Evolutionary conservation across 2,329 filamentous ascomycete species (phyloP).

Genomic region (Parafenestella ontariensis): DNA sequence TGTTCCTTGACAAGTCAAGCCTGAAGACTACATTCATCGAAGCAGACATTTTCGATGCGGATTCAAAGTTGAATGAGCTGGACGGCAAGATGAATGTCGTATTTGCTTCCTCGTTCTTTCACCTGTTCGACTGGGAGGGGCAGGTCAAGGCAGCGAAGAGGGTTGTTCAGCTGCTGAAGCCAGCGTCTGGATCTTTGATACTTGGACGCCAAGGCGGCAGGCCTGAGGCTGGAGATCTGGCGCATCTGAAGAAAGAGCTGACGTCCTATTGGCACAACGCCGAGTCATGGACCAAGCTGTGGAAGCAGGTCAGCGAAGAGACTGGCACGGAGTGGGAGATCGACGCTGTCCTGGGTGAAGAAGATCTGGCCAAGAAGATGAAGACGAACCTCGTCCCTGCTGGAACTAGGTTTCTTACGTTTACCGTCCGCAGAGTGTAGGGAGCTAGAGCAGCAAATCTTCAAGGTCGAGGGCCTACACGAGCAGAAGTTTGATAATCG

Average conservation of each 20-base stretch:
- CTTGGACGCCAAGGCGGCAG: conserved; percentile 51
- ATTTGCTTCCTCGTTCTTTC: conserved; percentile 53
- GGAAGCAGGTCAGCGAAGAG: conserved; percentile 49
- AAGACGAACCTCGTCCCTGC: conserved; percentile 28
- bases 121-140: conserved; percentile 52
- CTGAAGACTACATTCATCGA: conserved; percentile 60
- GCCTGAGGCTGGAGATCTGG: conserved; percentile 34
- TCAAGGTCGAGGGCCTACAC: not conserved
- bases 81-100: conserved; percentile 53
- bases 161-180: conserved; percentile 43
- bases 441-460: not conserved
- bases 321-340: conserved; percentile 47
- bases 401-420: conserved; percentile 35
- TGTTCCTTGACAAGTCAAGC: conserved; percentile 46
- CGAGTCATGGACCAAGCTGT: conserved; percentile 47
- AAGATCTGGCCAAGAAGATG: conserved; percentile 28
- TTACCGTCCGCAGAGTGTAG: conserved; percentile 34
- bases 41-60: conserved; percentile 55
- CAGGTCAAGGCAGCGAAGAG: conserved; percentile 48
- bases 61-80: conserved; percentile 43
- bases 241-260: conserved; percentile 19
- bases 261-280: conserved; percentile 48
- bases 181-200: conserved; percentile 44
- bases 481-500: not conserved
- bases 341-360: conserved; percentile 34